Conservation (phyloP, 1,139 yeast species). For the Debaryomycetaceae sp. region DNA sequence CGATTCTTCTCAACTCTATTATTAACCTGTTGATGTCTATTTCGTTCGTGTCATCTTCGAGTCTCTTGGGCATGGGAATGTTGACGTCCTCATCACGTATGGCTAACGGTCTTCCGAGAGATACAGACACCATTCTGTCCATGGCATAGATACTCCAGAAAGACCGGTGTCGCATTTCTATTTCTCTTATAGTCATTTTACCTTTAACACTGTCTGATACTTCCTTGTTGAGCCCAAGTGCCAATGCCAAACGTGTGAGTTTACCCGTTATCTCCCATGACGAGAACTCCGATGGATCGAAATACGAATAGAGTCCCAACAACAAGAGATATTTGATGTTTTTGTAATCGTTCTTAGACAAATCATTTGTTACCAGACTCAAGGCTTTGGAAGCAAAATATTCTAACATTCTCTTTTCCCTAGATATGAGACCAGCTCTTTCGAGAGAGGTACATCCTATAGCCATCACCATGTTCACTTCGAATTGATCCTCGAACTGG, state of each 20-base stretch:
- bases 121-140: constrained; percentile 42
- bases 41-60: constrained; percentile 35
- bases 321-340: constrained; percentile 37
- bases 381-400: constrained; percentile 19
- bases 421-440: constrained; percentile 30
- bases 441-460: constrained; percentile 47
- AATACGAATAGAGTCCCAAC: constrained; percentile 43
- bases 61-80: constrained; percentile 32
- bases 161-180: constrained; percentile 38
- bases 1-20: constrained; percentile 37
- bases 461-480: constrained; percentile 47
- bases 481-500: constrained; percentile 26
- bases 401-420: constrained; percentile 22
- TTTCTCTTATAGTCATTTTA: constrained; percentile 23
- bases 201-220: constrained; percentile 19
- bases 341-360: constrained; percentile 29
- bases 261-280: constrained; percentile 50
- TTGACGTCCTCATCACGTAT: constrained; percentile 46
- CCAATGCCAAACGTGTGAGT: constrained; percentile 36
- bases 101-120: constrained; percentile 42
- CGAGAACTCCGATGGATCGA: constrained; percentile 40
- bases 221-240: constrained; percentile 41
- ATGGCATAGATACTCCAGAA: constrained; percentile 51
- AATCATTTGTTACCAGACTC: constrained; percentile 27
- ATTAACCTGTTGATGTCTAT: constrained; percentile 35